Evolutionary conservation across 2,329 filamentous ascomycete genomes (phyloP).

Genomic region (Tolypocladium ovalisporum): DNA sequence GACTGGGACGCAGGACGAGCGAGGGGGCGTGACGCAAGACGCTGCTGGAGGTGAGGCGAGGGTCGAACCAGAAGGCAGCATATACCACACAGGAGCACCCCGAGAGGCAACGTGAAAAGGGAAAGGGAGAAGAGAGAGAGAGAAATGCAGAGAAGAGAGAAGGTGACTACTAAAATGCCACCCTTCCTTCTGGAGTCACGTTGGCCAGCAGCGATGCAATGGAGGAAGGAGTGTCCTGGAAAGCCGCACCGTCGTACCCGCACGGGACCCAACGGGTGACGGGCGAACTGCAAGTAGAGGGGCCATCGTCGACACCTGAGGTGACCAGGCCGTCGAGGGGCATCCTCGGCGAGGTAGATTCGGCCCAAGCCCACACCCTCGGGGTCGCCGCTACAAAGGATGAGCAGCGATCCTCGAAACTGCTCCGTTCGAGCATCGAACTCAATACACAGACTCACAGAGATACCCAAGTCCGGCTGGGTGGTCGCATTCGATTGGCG

Average conservation of each 20-base stretch:
- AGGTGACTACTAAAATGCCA: neutral
- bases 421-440: neutral
- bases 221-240: neutral
- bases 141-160: neutral
- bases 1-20: neutral
- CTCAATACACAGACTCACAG: neutral
- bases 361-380: neutral
- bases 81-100: no score
- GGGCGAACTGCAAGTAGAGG: neutral
- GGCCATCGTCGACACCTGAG: neutral
- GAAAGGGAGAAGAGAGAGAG: neutral
- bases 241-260: neutral
- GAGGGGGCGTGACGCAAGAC: neutral
- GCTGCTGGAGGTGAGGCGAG: neutral
- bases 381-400: neutral
- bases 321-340: neutral
- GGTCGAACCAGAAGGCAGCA: neutral
- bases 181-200: neutral
- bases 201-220: neutral
- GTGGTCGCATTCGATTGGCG: constrained; percentile 1
- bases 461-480: constrained; percentile 1
- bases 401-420: neutral
- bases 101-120: neutral
- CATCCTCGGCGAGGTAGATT: neutral
- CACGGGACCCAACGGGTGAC: neutral